Percentiles rank a stretch among this genome's conserved stretches.
Evolutionary conservation across 78 protist species (phyloP).

Genomic region (Pelomyxa schiedti): DNA sequence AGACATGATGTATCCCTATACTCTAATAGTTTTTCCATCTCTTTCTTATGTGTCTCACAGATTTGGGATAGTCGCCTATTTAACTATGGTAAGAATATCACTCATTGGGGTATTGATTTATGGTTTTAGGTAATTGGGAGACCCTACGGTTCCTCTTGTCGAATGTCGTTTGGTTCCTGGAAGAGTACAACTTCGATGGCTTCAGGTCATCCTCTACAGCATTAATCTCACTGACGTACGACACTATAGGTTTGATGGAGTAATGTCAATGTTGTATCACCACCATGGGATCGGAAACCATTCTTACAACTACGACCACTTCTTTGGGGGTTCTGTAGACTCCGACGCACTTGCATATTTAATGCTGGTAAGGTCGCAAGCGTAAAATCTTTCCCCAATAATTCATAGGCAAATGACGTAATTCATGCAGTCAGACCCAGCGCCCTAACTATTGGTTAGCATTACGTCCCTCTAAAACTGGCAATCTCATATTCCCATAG

Average conservation of each 20-base stretch:
- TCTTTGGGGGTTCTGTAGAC: slow-evolving; percentile 70
- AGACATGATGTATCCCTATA: slow-evolving; percentile 23
- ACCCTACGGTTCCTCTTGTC: slow-evolving; percentile 80
- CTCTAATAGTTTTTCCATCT: background rate
- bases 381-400: no score
- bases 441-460: slow-evolving; percentile 10
- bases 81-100: no score
- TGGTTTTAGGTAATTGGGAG: slow-evolving; percentile 69
- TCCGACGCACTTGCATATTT: slow-evolving; percentile 71
- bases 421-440: background rate
- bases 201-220: no score
- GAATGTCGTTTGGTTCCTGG: slow-evolving; percentile 57
- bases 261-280: slow-evolving; percentile 75
- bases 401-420: slow-evolving; percentile 23
- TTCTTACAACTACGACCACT: slow-evolving; percentile 65
- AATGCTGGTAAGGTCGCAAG: no score
- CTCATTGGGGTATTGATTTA: no score
- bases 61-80: slow-evolving; percentile 88
- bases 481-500: slow-evolving; percentile 68
- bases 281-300: slow-evolving; percentile 77
- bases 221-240: no score
- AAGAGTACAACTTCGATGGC: slow-evolving; percentile 85
- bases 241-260: slow-evolving; percentile 95
- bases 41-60: no score
- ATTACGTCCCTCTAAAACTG: slow-evolving; percentile 11